Base-by-base conservation (phyloP, 139 green algal species). In the Mychonastes homosphaera region DNA sequence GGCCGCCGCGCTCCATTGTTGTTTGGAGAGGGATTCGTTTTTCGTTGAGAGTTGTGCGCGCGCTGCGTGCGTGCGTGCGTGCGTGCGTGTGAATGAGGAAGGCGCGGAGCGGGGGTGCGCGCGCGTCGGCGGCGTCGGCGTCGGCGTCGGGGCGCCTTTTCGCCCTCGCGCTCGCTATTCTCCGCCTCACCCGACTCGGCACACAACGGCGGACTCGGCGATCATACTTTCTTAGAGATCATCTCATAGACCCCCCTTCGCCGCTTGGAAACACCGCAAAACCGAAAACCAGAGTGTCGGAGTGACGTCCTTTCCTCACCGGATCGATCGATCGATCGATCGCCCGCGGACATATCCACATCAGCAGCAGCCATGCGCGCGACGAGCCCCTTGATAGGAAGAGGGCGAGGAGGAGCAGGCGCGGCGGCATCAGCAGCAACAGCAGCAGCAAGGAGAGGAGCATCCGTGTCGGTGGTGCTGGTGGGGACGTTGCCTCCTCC, bases 171-270 rank as follows among this genome's bases (percentile, higher is more conserved):
- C 27, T n/a, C 27, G 43, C 27, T n/a, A 30, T n/a, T 50, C n/a
- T 50, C n/a, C 27, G 43, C 27, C n/a, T 50, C n/a, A 30, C n/a
- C 27, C n/a, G n/a, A 13, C 10, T n/a, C 10, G 43, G n/a, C 7
- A 57, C 57, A 48, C 18, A 50, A 7, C 43, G 26, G 43, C 43
- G n/a, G n/a, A n/a, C n/a, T n/a, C n/a, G n/a, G n/a, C n/a, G n/a
- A n/a, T n/a, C n/a, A n/a, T n/a, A n/a, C n/a, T n/a, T n/a, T n/a
- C n/a, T n/a, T n/a, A n/a, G n/a, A n/a, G n/a, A n/a, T n/a, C n/a
- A n/a, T n/a, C n/a, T n/a, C n/a, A n/a, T n/a, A 50, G 43, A 30
- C n/a, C 43, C 43, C 43, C 6, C 10, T 50, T 8, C 43, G 27
- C n/a, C 43, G n/a, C 48, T 39, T n/a, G 48, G 8, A 36, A 12